Base-by-base conservation (phyloP, 352 stramenopile genomes). In the Phytophthora pisi region DNA sequence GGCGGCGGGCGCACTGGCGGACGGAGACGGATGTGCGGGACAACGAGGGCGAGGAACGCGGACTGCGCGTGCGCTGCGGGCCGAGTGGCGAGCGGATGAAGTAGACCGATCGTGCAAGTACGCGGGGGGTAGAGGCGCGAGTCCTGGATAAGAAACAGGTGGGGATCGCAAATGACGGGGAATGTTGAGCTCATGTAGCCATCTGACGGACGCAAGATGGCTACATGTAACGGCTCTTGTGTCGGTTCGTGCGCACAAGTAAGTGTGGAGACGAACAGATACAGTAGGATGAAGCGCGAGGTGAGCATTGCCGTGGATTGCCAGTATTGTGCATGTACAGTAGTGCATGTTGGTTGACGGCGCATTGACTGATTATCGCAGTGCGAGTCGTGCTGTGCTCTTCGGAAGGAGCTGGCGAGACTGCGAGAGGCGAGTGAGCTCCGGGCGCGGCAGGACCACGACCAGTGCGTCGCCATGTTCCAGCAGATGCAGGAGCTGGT, bases 401-500 rank as follows among this genome's bases (percentile, higher is more conserved):
- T 81, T 43, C 31, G 31, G 2, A 47, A 42, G 13, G 66, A 84
- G 16, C 20, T 81, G 10, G 30, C 26, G 31, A 18, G 64, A 16
- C 53, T 84, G 5, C 50, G 28, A 15, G 43, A 47, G 15, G 36
- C 26, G 10, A 80, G 57, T 24, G 46, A 81, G 26, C 6, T 63
- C 18, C 60, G 70, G 31, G 80, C 77, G 13, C 36, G 45, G 23
- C 40, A 51, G 5, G 80, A 88, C 36, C 70, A 80, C 20, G 50
- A 75, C 9, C 66, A 78, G 24, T 86, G 80, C 23, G 45, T 73
- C 1, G 61, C 57, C 6, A 84, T 88, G 65, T 82, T 72, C 45
- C 70, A 83, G 38, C 73, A 81, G 23, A 78, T 88, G 66, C 64
- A 88, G 62, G 62, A 68, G 24, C 66, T 88, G 24, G 77, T 72